phyloP scores from a whole-genome alignment of 2,329 filamentous ascomycete species.

The Fusarium devonianum region DNA sequence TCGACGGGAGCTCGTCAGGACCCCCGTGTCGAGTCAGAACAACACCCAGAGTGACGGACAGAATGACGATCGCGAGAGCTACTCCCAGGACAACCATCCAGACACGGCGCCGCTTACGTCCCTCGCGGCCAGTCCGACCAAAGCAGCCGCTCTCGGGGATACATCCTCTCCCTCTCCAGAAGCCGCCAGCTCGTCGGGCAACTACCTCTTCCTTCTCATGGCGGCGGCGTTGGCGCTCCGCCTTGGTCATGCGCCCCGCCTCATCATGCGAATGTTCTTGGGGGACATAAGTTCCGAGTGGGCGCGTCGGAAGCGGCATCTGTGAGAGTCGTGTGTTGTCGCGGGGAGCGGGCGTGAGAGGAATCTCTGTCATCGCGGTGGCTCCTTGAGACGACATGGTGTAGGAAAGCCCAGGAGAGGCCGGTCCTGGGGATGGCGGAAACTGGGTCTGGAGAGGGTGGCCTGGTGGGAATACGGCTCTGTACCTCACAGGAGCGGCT shows the following conservation, averaged over 20 bases:
- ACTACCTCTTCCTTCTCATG: slow-evolving; percentile 72
- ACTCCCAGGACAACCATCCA: slow-evolving; percentile 61
- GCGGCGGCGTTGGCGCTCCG: slow-evolving; percentile 60
- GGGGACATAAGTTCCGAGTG: slow-evolving; percentile 55
- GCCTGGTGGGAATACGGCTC: slow-evolving; percentile 64
- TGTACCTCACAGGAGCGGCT: slow-evolving; percentile 56
- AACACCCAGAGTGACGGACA: slow-evolving; percentile 65
- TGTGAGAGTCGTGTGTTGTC: slow-evolving; percentile 26
- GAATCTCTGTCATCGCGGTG: slow-evolving; percentile 67
- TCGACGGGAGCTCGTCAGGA: slow-evolving; percentile 47
- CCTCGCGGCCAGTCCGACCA: slow-evolving; percentile 68
- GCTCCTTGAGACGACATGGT: slow-evolving; percentile 69
- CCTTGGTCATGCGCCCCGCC: slow-evolving; percentile 51
- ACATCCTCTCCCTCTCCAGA: slow-evolving; percentile 72
- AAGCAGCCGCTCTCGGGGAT: slow-evolving; percentile 70
- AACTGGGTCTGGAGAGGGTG: slow-evolving; percentile 57
- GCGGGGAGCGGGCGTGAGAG: slow-evolving; percentile 54
- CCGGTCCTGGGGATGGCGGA: slow-evolving; percentile 65
- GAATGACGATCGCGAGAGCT: slow-evolving; percentile 62
- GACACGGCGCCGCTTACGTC: slow-evolving; percentile 67
- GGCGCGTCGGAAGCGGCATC: slow-evolving; percentile 52
- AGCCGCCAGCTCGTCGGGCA: slow-evolving; percentile 63
- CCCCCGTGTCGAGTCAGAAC: slow-evolving; percentile 53
- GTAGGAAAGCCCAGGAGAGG: slow-evolving; percentile 67
- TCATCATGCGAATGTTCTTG: slow-evolving; percentile 53